Evolutionary conservation across 2,329 filamentous ascomycete species (phyloP), one percentile per base, ranked within the genome.

Genomic region (Verticillium tricorpus): DNA sequence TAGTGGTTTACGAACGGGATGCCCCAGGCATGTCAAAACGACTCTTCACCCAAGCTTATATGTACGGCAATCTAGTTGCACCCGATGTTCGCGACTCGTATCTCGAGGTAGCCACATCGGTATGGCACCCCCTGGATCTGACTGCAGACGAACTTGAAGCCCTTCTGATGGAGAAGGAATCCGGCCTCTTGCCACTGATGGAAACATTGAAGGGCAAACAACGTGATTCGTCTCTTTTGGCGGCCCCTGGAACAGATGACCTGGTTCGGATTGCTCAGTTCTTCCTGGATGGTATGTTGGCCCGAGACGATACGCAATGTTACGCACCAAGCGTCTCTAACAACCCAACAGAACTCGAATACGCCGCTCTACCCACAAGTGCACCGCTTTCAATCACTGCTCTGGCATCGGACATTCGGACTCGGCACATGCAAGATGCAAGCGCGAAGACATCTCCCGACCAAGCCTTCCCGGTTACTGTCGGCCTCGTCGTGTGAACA

Each of bases 261-360:
- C 68, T 85, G 8, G 66, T 77, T 1, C 69, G 69, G 40, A 73
- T 78, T 52, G 78, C 78, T 9, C 75, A 77, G 58, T 76, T 80
- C 61, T 85, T 84, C 62, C 71, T 86, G 22, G 83, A 85, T 68
- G 79, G 82, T 83, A 72, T 3, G 61, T 50, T 25, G 45, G 22
- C 25, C 9, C 11, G 22, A 7, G 4, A 17, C n/a, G 9, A 25
- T 12, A 15, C 25, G n/a, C 25, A 6, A 12, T 22, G n/a, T 59
- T 37, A 37, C 32, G 61, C 28, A 54, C 28, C 28, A 2, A 34
- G 57, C 57, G 8, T 58, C 14, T 19, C n/a, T 60, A 39, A 19
- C 34, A 5, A 39, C 1, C 2, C 17, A 22, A 5, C 59, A 84
- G 82, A 82, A 59, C 70, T 85, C 34, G 82, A 85, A 68, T 75